These are phyloP conservation scores for Suillus placidus DNA, from an alignment of 768 basidiomycete genomes.

Conservation along the genomic window DNA sequence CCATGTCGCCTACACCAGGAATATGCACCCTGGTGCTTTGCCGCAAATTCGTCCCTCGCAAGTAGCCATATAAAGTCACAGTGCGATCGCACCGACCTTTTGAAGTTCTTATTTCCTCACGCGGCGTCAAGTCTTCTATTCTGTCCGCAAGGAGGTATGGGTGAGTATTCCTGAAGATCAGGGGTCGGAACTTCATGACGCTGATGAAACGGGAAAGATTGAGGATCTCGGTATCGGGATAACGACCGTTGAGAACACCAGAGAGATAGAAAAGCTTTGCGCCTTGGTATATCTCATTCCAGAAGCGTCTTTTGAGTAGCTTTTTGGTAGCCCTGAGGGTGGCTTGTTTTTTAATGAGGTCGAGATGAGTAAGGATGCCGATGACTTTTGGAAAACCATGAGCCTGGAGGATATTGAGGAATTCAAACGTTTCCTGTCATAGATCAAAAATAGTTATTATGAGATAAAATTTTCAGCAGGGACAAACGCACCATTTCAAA, in stretches of 20 bases:
- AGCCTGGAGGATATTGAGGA: conserved; percentile 93
- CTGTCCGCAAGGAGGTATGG: conserved; percentile 95
- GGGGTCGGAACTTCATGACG: conserved; percentile 98
- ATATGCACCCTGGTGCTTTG: conserved; percentile 84
- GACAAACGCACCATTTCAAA: conserved; percentile 89
- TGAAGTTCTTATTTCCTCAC: conserved; percentile 74
- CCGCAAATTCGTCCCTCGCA: conserved; percentile 86
- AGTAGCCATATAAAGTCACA: conserved; percentile 92
- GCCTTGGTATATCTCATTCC: conserved; percentile 99
- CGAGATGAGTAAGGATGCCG: conserved; percentile 93
- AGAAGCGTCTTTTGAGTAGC: conserved; percentile 94
- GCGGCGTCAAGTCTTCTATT: conserved; percentile 90
- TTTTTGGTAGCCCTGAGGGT: conserved; percentile 91
- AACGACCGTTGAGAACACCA: conserved; percentile 95
- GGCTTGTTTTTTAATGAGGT: conserved; percentile 91
- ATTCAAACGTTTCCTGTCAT: conserved; percentile 94
- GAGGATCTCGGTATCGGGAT: conserved; percentile 95
- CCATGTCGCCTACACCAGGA: conserved; percentile 91
- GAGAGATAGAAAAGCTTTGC: conserved; percentile 98
- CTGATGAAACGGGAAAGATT: conserved; percentile 96
- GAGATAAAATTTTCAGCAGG: background rate
- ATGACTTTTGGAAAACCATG: conserved; percentile 99
- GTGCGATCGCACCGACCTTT: conserved; percentile 93
- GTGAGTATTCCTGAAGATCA: conserved; percentile 93
- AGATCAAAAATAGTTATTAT: conserved; percentile 1